Evolutionary conservation across 768 basidiomycete genomes (phyloP), one percentile per base, ranked within the genome.

Genomic region (Hygrocybe coccinea): DNA sequence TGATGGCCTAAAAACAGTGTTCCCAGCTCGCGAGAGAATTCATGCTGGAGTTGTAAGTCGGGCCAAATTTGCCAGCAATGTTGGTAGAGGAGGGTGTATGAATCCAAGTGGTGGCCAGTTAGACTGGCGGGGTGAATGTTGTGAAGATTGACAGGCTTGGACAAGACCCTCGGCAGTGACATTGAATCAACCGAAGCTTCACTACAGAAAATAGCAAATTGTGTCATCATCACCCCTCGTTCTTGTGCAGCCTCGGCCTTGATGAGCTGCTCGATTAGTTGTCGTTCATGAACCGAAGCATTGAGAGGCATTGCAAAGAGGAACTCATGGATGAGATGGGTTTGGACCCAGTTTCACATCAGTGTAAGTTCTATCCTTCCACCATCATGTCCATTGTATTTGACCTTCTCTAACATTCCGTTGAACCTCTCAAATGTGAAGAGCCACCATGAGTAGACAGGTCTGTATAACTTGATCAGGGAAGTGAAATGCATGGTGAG

Each of bases 391-490:
- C 69, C 67, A 54, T 72, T 72, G 52, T 56, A 60, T 0, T 71
- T 67, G 15, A 71, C 66, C 10, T 63, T 61, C 43, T 72, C 65
- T 12, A 72, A 56, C 58, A 69, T 64, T 1, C 70, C 67, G 56
- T 73, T 73, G 57, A 71, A 71, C 8, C 63, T 56, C 48, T 73
- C 69, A 52, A 71, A 72, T 0, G 64, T 65, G 50, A 73, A 73
- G 0, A 71, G 57, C 70, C 72, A 73, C 69, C 67, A 71, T 10
- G 55, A 62, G 29, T 71, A 70, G 12, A 70, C 60, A 10, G 71
- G 71, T 6, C 70, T 70, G 55, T 61, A 71, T 1, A 52, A 46
- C 19, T 60, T 36, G 33, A 72, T 56, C 37, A 65, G 63, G 2
- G 56, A 45, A 9, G 37, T 11, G 38, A 60, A 65, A 49, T 71